phyloP scores from a whole-genome alignment of 1,139 yeast genomes.

The Zygoascus sp. region DNA sequence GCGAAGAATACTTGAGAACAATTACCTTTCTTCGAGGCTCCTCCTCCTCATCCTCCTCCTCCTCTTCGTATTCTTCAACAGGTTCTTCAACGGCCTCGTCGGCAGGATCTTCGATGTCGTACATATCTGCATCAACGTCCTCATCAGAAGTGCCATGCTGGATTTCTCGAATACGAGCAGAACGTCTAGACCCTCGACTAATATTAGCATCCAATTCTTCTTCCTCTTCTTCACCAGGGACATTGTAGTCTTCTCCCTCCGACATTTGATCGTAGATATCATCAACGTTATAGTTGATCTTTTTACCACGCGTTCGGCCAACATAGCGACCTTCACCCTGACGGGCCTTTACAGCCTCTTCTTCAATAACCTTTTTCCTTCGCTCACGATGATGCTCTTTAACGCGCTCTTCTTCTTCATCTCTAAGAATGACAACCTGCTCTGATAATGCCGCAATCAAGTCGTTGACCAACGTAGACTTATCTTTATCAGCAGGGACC shows the following conservation, averaged over 20 bases:
- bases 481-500: conserved; percentile 2
- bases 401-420: conserved; percentile 27
- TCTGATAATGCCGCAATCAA: conserved; percentile 2
- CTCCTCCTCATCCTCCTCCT: conserved; percentile 15
- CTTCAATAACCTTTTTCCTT: conserved; percentile 23
- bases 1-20: conserved; percentile 12
- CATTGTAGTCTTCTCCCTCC: conserved; percentile 14
- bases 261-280: conserved; percentile 15
- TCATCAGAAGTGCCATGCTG: conserved; percentile 3
- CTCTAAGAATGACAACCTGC: conserved; percentile 17
- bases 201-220: conserved; percentile 14
- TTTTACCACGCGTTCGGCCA: conserved; percentile 36
- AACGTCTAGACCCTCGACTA: conserved; percentile 13
- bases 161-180: conserved; percentile 16
- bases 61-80: conserved; percentile 13
- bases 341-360: conserved; percentile 25
- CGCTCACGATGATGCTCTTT: conserved; percentile 25
- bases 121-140: conserved; percentile 14
- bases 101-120: conserved; percentile 16
- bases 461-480: background rate
- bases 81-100: conserved; percentile 7
- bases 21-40: conserved; percentile 11
- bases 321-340: conserved; percentile 32
- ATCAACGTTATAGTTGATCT: conserved; percentile 32
- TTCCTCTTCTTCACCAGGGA: conserved; percentile 24